A percentile compares a stretch with the other conserved stretches of the same genome.
These are phyloP conservation scores for Aspergillus coremiiformis DNA, from an alignment of 495 filamentous ascomycete species.

Conservation along the genomic window DNA sequence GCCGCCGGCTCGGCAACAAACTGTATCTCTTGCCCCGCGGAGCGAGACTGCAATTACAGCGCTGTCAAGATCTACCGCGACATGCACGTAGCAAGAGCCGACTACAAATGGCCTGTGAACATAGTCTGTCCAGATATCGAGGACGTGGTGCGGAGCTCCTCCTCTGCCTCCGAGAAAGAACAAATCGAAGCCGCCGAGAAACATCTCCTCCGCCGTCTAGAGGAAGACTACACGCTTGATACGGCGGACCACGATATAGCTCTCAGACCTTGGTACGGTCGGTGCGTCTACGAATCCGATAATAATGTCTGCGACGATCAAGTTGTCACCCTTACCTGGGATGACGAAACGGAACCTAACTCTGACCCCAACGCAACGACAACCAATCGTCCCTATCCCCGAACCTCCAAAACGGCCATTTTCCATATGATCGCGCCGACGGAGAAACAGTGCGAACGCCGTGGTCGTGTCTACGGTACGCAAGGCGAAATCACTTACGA, in stretches of 20 bases:
- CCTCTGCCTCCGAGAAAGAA: neutral
- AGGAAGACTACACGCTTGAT: constrained; percentile 56
- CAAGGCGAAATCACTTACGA: constrained; percentile 78
- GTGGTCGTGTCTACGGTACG: constrained; percentile 77
- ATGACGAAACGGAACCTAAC: constrained; percentile 26
- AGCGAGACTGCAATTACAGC: constrained; percentile 70
- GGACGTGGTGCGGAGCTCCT: constrained; percentile 32
- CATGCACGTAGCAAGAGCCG: constrained; percentile 49
- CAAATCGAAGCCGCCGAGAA: constrained; percentile 16
- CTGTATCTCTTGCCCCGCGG: constrained; percentile 71
- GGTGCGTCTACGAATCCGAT: constrained; percentile 88
- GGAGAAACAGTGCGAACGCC: constrained; percentile 74
- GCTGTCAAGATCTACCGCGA: constrained; percentile 72
- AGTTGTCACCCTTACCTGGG: constrained; percentile 78
- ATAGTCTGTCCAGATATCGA: constrained; percentile 91
- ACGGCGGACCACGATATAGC: constrained; percentile 46
- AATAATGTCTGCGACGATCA: constrained; percentile 91
- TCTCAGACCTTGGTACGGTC: constrained; percentile 72
- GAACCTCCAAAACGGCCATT: constrained; percentile 66
- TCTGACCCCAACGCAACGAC: neutral
- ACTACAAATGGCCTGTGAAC: constrained; percentile 71
- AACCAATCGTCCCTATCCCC: neutral
- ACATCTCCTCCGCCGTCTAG: constrained; percentile 37
- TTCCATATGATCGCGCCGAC: constrained; percentile 95
- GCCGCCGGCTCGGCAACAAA: constrained; percentile 74